Base-by-base conservation (phyloP, 306 rosid genomes). In the Bauhinia variegata region DNA sequence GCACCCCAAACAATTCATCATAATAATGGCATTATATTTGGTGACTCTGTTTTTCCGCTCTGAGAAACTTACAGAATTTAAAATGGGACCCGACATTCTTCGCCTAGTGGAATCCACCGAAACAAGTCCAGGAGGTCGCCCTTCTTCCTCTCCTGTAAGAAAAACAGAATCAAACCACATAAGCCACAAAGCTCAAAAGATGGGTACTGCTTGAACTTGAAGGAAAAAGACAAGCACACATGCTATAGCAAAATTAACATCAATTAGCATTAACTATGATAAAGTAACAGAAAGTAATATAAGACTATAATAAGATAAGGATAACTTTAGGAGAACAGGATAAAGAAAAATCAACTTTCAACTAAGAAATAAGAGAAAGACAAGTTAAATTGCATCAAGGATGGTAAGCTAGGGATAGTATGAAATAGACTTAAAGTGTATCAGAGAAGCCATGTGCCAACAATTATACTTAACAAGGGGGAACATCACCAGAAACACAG, bases 81-180 rank as follows among this genome's bases (percentile, higher is more conserved):
- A 66, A 69, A 83, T 71, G 48, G 89, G 88, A 52, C 86, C 91
- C 0, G 95, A 73, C 74, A 82, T 79, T 79, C 96, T 88, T 51
- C 95, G 82, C 74, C 95, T 75, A 1, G 89, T 82, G 49, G 96
- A 72, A 86, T 92, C 97, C 78, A 67, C 56, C 6, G 93, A 83
- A 67, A 85, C 73, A 70, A 86, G 56, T 68, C 91, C 96, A 70
- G 91, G 78, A 28, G 76, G 86, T 41, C 85, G 85, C 9, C 84
- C 92, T 39, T 87, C 97, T 71, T 85, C 97, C 76, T 76, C 87
- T 32, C 81, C 97, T 87, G 80, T 12, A 41, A 53, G 44, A 48
- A 47, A 68, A 64, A 61, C 8, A 58, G 14, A 73, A 72, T 67
- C 41, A 66, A 43, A 47, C 18, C 52, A 6, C 42, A 52, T 11